Base-by-base conservation (phyloP, 192 early-diverging fungal species). In the Entrophospora sp. region DNA sequence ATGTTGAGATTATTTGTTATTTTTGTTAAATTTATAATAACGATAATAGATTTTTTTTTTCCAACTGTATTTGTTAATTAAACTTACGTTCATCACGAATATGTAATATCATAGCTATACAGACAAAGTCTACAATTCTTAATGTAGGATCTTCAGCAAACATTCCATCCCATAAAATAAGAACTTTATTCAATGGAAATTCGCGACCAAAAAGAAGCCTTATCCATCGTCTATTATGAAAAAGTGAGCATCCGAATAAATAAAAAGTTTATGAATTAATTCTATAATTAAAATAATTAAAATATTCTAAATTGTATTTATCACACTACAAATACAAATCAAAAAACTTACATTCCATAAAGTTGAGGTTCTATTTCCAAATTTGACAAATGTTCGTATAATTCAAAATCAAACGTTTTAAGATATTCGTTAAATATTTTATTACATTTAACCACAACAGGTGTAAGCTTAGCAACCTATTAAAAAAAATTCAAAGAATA, bases 361-460 rank as follows among this genome's bases (percentile, higher is more conserved):
- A 98, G 77, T 70, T 98, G 95, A 14, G 95, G 95, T 69, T 98
- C 93, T 42, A 98, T 92, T 7, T 83, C 82, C 51, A 91, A 80
- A 25, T 64, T 65, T 46, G 75, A 79, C 45, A 98, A 64, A 61
- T 91, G 91, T n/a, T 68, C 42, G 34, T 80, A 88, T 24, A 96
- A 78, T 24, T 83, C 79, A 22, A 76, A 72, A 69, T 98, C 95
- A 18, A 94, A 73, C 14, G 61, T 71, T 44, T 75, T 74, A 32
- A 98, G 74, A 65, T 86, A 73, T 31, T 90, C 79, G 66, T 87
- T 74, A 71, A 91, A 83, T 53, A 89, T 81, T 34, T 84, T 77
- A 55, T 78, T 75, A 62, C 90, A 94, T 63, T 81, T 78, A 43
- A 79, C 79, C 18, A 97, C 78, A 13, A 96, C 85, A 7, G 93